Evolutionary conservation across 2,329 filamentous ascomycete species (phyloP), one percentile per base, ranked within the genome.

Genomic region (Curvularia spicifera): DNA sequence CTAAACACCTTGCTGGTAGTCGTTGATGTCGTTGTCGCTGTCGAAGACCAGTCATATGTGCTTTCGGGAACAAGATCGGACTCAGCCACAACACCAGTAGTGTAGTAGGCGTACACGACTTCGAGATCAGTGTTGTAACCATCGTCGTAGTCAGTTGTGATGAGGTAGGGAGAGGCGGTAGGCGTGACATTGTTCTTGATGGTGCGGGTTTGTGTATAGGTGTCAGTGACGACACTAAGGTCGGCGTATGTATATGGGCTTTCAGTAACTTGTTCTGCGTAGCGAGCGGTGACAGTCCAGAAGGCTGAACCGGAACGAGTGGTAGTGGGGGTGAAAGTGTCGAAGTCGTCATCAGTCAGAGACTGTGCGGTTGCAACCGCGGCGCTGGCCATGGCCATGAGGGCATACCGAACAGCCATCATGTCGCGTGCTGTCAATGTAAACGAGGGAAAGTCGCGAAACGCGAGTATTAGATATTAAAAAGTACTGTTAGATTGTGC

Each of bases 171-270:
- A 2, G 68, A 63, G 1, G 29, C 63, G 13, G 70, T 72, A 3
- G 72, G 72, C 1, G 66, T 74, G 9, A 70, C 72, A 4, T 49
- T 51, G 6, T 61, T 52, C 24, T 71, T 71, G 42, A 74, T 63
- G 0, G 59, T 69, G 15, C 65, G 60, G 40, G 59, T 66, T 18
- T 56, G 51, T 0, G 55, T 56, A 37, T 62, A 59, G 31, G 60
- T 60, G 10, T 66, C 57, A 22, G 60, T 63, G 7, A 54, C 50
- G 15, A 65, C 51, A 12, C 29, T 33, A 33, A 49, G 53, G 43
- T 56, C 51, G 12, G 37, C 18, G 37, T 54, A 63, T 15, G 68
- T 71, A 29, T 69, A 70, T 6, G 50, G 35, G 20, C 45, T 57
- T 10, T 57, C 53, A 12, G 65, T 60, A n/a, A 61, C 56, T 8